A percentile compares a stretch with the other conserved stretches of the same genome.
These are phyloP conservation scores for Aureobasidium sp. DNA, from an alignment of 2,329 filamentous ascomycete genomes.

Conservation along the genomic window DNA sequence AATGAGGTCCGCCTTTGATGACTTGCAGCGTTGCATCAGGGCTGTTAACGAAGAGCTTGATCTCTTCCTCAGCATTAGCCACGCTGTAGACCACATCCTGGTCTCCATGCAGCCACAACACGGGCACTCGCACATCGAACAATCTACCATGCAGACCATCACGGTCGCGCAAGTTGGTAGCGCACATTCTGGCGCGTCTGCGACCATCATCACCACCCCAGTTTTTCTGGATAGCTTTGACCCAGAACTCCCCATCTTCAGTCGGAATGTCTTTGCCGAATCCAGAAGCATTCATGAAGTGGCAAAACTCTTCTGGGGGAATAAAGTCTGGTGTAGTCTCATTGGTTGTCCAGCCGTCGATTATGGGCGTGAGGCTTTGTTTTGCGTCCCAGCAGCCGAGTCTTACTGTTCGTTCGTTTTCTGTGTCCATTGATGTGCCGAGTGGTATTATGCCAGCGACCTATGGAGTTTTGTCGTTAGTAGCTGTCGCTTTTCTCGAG, in stretches of 20 bases:
- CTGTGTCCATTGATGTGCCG: constrained; percentile 47
- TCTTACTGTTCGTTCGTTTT: constrained; percentile 37
- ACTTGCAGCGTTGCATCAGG: constrained; percentile 37
- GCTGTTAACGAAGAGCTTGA: constrained; percentile 41
- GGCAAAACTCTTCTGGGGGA: constrained; percentile 36
- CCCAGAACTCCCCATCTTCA: constrained; percentile 39
- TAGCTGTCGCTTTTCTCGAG: background rate
- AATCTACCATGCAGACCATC: constrained; percentile 43
- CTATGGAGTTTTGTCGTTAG: constrained; percentile 24
- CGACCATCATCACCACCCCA: constrained; percentile 47
- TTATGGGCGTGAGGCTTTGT: constrained; percentile 28
- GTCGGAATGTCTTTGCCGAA: constrained; percentile 37
- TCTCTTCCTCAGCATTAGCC: constrained; percentile 41
- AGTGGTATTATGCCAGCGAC: constrained; percentile 46
- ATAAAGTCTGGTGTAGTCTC: constrained; percentile 37
- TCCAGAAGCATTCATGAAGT: constrained; percentile 41
- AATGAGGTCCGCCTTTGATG: constrained; percentile 44
- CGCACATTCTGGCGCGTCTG: constrained; percentile 42
- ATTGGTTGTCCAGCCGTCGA: constrained; percentile 36
- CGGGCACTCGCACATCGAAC: constrained; percentile 44
- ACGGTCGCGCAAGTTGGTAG: constrained; percentile 42
- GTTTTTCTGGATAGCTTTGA: constrained; percentile 36
- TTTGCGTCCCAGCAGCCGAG: constrained; percentile 45
- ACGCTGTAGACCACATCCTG: constrained; percentile 37
- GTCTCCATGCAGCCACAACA: constrained; percentile 45